Evolutionary conservation across 2,329 filamentous ascomycete species (phyloP), one percentile per base, ranked within the genome.

Genomic region (Aureobasidium mangrovei): DNA sequence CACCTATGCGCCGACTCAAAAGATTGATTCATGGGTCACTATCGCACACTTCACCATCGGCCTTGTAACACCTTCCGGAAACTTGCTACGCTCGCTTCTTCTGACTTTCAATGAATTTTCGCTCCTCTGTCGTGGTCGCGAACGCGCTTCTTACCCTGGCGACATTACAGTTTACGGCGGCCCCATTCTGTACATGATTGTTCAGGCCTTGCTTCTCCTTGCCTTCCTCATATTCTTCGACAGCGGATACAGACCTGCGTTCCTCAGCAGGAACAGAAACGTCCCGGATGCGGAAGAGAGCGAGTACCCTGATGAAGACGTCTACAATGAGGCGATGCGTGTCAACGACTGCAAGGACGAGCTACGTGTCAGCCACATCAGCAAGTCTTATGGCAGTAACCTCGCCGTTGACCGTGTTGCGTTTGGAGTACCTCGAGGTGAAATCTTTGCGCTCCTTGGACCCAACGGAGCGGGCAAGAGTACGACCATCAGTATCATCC

Each of bases 381-480:
- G 84, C 32, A 96, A 95, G 68, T 77, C 79, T 0, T 96, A 95
- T 61, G 81, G 82, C 10, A 77, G 77, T 58, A 84, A 85, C 60
- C 82, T 83, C 0, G 91, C 88, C 3, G 89, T 96, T n/a, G 84
- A 95, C 61, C 87, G 95, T 62, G 81, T 94, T 40, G 88, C 85
- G 0, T 95, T 96, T 63, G 85, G 85, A 18, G 85, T 96, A 32
- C 79, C 80, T 12, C 82, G 81, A 46, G 85, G 87, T 47, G 86
- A 95, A 66, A 86, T 95, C 0, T 95, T 95, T 69, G 90, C 90
- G 0, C 77, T 96, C 0, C 78, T 97, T 1, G 91, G 91, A 0
- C 90, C 91, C 12, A 95, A 95, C 64, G 90, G 91, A 27, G 91
- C 91, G 1, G 91, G 91, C 55, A 96, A 96, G 64, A 89, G 85